Evolutionary conservation across 176 grass and related monocot species (phyloP), one percentile per base, ranked within the genome.

Genomic region (Triticum dicoccoides): DNA sequence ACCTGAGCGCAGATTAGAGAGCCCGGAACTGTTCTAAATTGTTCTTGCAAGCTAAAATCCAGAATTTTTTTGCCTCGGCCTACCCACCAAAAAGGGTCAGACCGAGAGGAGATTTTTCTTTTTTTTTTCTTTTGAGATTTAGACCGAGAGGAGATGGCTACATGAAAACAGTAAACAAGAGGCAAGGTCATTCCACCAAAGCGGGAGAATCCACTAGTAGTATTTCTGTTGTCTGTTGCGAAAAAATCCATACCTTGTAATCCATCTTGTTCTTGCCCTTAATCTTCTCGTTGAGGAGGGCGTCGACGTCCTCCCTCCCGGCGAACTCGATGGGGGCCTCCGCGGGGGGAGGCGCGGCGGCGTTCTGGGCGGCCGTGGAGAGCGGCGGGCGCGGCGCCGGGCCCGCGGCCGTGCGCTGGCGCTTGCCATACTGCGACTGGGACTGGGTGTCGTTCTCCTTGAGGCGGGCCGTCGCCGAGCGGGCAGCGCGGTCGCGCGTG

Each of bases 201-300:
- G 47, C 8, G 47, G 14, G 27, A 21, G 27, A 56, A 77, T 56
- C 27, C 32, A 52, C 32, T 4, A n/a, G 0, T 51, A 6, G 8
- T 11, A 62, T 24, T 23, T 23, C 2, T 14, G 12, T 4, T 65
- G 8, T 58, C 54, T 58, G 17, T 20, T 58, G 54, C 18, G 54
- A 2, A 14, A 17, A 52, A 76, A 51, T 2, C 4, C 14, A 52
- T 76, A 95, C 93, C 89, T 92, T 95, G 91, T 20, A 95, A 74
- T 95, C 93, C 78, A 86, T 90, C 88, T 92, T 95, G 77, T 87
- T 90, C 86, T 90, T 95, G 20, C 93, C 88, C 84, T 95, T 95
- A 88, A 95, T 95, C 86, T 95, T 95, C 91, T 95, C 93, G 29
- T 54, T 84, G 80, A 95, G 80, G 15, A 95, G 88, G 11, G 65